phyloP scores from a whole-genome alignment of 768 basidiomycete species.

The Podaxis sp. region DNA sequence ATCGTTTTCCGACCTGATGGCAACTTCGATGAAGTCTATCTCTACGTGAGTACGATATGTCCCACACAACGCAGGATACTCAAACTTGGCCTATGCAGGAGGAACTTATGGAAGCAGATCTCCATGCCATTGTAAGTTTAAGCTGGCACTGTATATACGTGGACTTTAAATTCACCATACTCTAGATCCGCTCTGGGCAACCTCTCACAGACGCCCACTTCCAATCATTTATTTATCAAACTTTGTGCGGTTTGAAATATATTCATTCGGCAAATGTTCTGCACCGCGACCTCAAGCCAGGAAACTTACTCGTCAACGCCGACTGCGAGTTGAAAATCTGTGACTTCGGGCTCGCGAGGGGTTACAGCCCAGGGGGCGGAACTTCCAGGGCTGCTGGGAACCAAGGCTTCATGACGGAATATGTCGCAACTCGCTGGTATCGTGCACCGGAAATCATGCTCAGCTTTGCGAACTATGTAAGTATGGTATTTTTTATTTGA shows the following conservation, averaged over 20 bases:
- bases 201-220: slow-evolving; percentile 90
- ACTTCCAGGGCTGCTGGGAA: slow-evolving; percentile 72
- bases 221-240: slow-evolving; percentile 97
- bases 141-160: background rate
- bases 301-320: slow-evolving; percentile 94
- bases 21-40: slow-evolving; percentile 96
- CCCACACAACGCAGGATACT: background rate
- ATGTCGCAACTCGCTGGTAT: slow-evolving; percentile 99
- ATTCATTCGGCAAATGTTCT: slow-evolving; percentile 98
- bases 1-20: slow-evolving; percentile 90
- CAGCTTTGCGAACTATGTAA: slow-evolving; percentile 91
- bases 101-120: slow-evolving; percentile 99
- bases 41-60: slow-evolving; percentile 59
- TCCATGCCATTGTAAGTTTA: slow-evolving; percentile 84
- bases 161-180: background rate
- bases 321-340: slow-evolving; percentile 99
- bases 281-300: slow-evolving; percentile 94
- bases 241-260: slow-evolving; percentile 96
- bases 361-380: slow-evolving; percentile 84
- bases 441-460: slow-evolving; percentile 99
- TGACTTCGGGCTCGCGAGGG: slow-evolving; percentile 95
- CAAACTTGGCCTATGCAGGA: slow-evolving; percentile 51
- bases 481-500: slow-evolving; percentile 27
- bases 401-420: slow-evolving; percentile 99
- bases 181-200: slow-evolving; percentile 80